Conservation (phyloP, 2,329 filamentous ascomycete genomes). For the Fusarium burgessii region DNA sequence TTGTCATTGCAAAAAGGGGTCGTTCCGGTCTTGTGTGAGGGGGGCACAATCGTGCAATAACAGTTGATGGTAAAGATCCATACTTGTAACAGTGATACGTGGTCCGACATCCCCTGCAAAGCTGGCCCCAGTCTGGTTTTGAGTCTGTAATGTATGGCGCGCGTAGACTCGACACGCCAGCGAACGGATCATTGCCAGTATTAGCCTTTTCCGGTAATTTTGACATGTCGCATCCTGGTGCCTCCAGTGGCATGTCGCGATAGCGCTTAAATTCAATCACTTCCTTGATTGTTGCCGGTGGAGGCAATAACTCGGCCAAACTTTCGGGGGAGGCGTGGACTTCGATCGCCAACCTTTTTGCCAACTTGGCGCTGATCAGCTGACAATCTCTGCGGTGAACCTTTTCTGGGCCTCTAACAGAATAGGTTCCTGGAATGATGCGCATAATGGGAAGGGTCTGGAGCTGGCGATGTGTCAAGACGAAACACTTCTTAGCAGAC, state of each 20-base stretch:
- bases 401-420: accelerated
- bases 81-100: neutral
- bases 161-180: neutral
- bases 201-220: accelerated
- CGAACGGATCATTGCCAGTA: neutral
- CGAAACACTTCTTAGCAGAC: neutral
- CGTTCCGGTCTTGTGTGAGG: neutral
- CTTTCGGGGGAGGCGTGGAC: neutral
- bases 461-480: neutral
- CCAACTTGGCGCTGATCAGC: neutral
- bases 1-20: accelerated
- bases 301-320: neutral
- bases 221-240: neutral
- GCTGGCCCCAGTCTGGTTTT: neutral
- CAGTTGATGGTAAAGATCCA: neutral
- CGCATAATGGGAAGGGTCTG: neutral
- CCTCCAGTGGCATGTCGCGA: neutral
- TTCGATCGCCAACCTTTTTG: accelerated
- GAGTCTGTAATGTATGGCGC: neutral
- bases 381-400: accelerated
- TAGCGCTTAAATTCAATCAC: neutral
- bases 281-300: no score
- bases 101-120: neutral
- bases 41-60: neutral
- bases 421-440: neutral